Evolutionary conservation across 1,139 yeast species (phyloP), one percentile per base, ranked within the genome.

Genomic region (Kazachstania sp.): DNA sequence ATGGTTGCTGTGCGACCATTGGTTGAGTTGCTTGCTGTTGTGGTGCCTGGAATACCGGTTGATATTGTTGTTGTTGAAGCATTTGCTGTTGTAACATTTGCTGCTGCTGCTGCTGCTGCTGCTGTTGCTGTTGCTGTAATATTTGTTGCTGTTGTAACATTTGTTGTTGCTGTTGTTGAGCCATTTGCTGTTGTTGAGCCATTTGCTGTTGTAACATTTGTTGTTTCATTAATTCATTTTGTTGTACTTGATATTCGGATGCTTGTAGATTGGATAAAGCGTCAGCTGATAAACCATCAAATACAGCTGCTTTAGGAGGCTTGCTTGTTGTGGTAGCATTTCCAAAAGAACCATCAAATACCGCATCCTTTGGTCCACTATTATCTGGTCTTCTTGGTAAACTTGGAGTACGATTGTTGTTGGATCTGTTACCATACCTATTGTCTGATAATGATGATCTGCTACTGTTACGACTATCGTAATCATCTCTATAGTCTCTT

Each of bases 321-420:
- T 20, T 36, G n/a, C 35, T 31, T 4, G 16, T 37, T n/a, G n/a
- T n/a, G 9, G 36, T 15, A 4, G 36, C 11, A 3, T 18, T 18
- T 6, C 32, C 41, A 11, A 20, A 16, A 4, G 37, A 36, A 3
- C 62, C 62, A 43, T 59, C 62, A 49, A 57, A 57, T 2, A 54
- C 45, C 3, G 60, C 59, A 7, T 53, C 49, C 30, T 53, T 51
- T 5, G 54, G 51, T n/a, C 41, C 51, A 16, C 19, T 36, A n/a
- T 37, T 15, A 3, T 40, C 41, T 12, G 56, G 57, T 44, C 59
- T 50, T 35, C 28, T 45, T 15, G 59, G 58, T 29, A 55, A 45
- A 7, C 51, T 43, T n/a, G 59, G 59, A 9, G 45, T 41, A 3
- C 35, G 32, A 11, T 38, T 13, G 13, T 16, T 23, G 18, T 39